Conservation (phyloP, 805 yeast genomes). For the Candida vartiovaarae region DNA sequence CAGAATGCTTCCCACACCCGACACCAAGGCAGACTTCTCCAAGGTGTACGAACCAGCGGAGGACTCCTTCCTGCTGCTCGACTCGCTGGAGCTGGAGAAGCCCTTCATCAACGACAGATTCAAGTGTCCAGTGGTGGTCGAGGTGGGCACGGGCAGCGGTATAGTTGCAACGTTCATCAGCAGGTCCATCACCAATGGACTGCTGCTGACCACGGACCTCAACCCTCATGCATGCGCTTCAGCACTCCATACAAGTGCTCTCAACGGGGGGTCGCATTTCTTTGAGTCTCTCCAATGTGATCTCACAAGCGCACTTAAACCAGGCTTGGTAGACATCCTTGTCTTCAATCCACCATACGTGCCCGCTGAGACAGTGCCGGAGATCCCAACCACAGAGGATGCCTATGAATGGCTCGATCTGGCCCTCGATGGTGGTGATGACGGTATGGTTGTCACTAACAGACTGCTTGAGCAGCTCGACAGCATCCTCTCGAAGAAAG, state of each 20-base stretch:
- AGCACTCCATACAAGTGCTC: slow-evolving; percentile 37
- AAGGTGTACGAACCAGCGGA: slow-evolving; percentile 93
- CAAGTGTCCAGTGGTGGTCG: slow-evolving; percentile 53
- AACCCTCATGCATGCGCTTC: slow-evolving; percentile 70
- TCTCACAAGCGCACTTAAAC: slow-evolving; percentile 44
- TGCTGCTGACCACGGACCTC: slow-evolving; percentile 68
- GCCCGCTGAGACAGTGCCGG: slow-evolving; percentile 75
- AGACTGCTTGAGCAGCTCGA: slow-evolving; percentile 49
- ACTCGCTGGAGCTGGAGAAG: slow-evolving; percentile 62
- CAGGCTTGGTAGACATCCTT: slow-evolving; percentile 53
- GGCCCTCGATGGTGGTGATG: slow-evolving; percentile 83
- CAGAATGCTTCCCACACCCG: slow-evolving; percentile 77
- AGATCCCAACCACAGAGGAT: slow-evolving; percentile 39
- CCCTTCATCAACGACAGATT: slow-evolving; percentile 28
- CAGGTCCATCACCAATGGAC: slow-evolving; percentile 41
- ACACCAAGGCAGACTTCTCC: slow-evolving; percentile 50
- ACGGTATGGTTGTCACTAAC: slow-evolving; percentile 86
- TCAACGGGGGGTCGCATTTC: slow-evolving; percentile 24
- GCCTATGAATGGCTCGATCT: slow-evolving; percentile 75
- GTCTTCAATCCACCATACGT: slow-evolving; percentile 97
- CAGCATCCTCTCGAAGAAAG: slow-evolving; percentile 44
- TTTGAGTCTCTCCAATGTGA: slow-evolving; percentile 51
- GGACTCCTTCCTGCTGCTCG: slow-evolving; percentile 81
- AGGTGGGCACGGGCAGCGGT: slow-evolving; percentile 92
- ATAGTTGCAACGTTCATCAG: slow-evolving; percentile 74